Evolutionary conservation across 768 basidiomycete genomes (phyloP).

Genomic region (Xanthoconium purpureum): DNA sequence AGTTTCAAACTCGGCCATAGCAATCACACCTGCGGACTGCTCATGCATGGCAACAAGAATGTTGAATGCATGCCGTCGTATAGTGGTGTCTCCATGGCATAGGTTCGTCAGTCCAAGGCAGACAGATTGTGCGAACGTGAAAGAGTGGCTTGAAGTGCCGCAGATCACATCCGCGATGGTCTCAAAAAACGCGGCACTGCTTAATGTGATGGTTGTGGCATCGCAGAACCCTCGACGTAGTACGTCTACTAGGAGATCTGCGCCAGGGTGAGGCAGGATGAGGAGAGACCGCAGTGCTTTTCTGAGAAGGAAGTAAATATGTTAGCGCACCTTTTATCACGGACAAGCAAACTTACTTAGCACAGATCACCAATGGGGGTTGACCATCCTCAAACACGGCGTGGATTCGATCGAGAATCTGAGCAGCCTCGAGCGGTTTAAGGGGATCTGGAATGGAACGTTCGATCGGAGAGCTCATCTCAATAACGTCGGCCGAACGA

Average conservation of each 20-base stretch:
- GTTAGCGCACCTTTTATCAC: neutral
- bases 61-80: constrained; percentile 74
- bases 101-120: constrained; percentile 84
- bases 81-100: constrained; percentile 60
- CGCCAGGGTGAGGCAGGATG: constrained; percentile 50
- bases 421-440: constrained; percentile 50
- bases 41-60: constrained; percentile 73
- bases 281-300: constrained; percentile 74
- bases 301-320: constrained; percentile 38
- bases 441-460: constrained; percentile 46
- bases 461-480: constrained; percentile 60
- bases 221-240: constrained; percentile 68
- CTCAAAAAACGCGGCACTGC: constrained; percentile 70
- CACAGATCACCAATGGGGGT: constrained; percentile 46
- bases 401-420: constrained; percentile 62
- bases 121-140: constrained; percentile 69
- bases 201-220: constrained; percentile 48
- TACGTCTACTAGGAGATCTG: constrained; percentile 58
- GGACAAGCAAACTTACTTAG: constrained; percentile 52
- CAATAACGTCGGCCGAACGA: constrained; percentile 57
- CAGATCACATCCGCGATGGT: constrained; percentile 70
- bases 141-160: constrained; percentile 50
- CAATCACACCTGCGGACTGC: constrained; percentile 60
- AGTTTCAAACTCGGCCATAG: constrained; percentile 72
- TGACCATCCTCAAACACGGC: constrained; percentile 67